These are phyloP conservation scores for Aciculosporium take DNA, from an alignment of 2,329 filamentous ascomycete species.

Conservation along the genomic window DNA sequence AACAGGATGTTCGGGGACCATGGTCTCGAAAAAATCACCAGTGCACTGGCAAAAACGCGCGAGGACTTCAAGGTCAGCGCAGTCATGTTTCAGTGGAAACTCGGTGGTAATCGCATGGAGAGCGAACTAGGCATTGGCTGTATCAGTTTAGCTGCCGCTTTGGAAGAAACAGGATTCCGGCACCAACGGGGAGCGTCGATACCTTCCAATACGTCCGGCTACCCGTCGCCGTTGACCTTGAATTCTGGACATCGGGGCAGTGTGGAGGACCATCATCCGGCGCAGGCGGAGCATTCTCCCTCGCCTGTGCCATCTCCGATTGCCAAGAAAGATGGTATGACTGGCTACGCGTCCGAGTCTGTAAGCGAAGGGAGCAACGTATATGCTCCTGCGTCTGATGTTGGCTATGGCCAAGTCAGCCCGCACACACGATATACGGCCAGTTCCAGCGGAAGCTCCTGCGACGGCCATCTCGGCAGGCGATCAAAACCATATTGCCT, in stretches of 20 bases:
- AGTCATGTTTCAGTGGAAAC: constrained; percentile 50
- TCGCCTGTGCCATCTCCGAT: constrained; percentile 3
- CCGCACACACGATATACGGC: constrained; percentile 11
- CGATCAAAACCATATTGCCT: constrained; percentile 13
- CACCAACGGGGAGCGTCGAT: constrained; percentile 7
- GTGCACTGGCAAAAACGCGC: constrained; percentile 40
- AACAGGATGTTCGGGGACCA: constrained; percentile 48
- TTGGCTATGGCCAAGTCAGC: constrained; percentile 4
- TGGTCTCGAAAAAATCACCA: constrained; percentile 45
- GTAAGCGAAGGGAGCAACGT: constrained; percentile 7
- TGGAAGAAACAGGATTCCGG: constrained; percentile 29
- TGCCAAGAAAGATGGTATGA: constrained; percentile 1
- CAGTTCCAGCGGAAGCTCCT: constrained; percentile 16
- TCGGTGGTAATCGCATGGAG: constrained; percentile 44
- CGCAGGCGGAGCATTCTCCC: background rate
- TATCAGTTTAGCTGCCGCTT: constrained; percentile 49
- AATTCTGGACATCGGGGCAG: constrained; percentile 4
- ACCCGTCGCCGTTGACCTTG: background rate
- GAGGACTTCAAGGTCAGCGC: constrained; percentile 51
- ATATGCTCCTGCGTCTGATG: constrained; percentile 4
- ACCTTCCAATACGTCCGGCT: constrained; percentile 1
- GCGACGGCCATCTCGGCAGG: constrained; percentile 14
- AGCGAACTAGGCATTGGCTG: constrained; percentile 51
- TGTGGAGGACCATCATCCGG: constrained; percentile 5
- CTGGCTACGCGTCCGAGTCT: constrained; percentile 7